Conservation (phyloP, 1,139 yeast species). For the Candida sanyaensis region DNA sequence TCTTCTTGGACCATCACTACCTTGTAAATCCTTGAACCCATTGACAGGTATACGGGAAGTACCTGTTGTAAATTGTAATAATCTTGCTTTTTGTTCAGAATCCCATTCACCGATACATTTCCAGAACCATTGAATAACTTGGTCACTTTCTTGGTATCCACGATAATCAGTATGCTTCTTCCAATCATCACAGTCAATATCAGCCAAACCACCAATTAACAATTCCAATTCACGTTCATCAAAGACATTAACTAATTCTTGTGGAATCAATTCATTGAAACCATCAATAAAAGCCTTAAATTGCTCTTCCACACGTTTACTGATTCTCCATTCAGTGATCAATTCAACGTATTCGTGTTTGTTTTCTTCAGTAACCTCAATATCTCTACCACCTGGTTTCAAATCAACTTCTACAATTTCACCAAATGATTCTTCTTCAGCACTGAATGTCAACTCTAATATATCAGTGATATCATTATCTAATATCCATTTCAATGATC, state of each 20-base stretch:
- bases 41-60: slow-evolving; percentile 98
- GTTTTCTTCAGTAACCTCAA: slow-evolving; percentile 75
- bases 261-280: slow-evolving; percentile 95
- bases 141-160: slow-evolving; percentile 95
- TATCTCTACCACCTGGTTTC: slow-evolving; percentile 83
- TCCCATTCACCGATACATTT: slow-evolving; percentile 92
- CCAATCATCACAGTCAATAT: slow-evolving; percentile 98
- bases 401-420: slow-evolving; percentile 88
- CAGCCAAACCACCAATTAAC: slow-evolving; percentile 97
- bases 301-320: slow-evolving; percentile 91
- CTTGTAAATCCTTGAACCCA: slow-evolving; percentile 97
- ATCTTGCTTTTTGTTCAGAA: slow-evolving; percentile 92
- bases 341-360: slow-evolving; percentile 94
- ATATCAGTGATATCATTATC: slow-evolving; percentile 87
- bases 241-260: slow-evolving; percentile 91
- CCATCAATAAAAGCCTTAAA: slow-evolving; percentile 96
- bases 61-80: slow-evolving; percentile 96
- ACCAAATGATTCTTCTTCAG: slow-evolving; percentile 96
- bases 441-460: slow-evolving; percentile 86
- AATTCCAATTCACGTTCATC: slow-evolving; percentile 97
- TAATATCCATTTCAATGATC: slow-evolving; percentile 92
- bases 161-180: slow-evolving; percentile 97
- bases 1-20: slow-evolving; percentile 98
- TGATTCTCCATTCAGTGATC: slow-evolving; percentile 95
- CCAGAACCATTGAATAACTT: slow-evolving; percentile 99